Percentiles rank a stretch among this genome's conserved stretches.
Conservation (phyloP, 768 basidiomycete species). For the Boletus pseudo-olivaceus region DNA sequence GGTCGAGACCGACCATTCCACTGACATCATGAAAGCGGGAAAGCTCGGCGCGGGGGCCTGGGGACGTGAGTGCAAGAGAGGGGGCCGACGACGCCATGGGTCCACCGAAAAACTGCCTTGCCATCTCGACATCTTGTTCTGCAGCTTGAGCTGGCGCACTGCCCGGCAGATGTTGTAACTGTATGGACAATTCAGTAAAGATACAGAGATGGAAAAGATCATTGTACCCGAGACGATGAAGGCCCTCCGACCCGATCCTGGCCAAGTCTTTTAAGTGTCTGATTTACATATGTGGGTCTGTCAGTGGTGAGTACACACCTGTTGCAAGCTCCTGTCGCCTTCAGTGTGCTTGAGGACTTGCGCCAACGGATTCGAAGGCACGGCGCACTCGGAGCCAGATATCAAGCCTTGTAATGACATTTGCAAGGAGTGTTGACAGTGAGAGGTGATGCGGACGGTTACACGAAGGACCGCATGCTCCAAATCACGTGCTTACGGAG, state of each 20-base stretch:
- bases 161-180: constrained; percentile 77
- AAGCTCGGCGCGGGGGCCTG: constrained; percentile 32
- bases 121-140: constrained; percentile 69
- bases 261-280: not conserved
- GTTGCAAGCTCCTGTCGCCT: constrained; percentile 82
- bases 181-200: not conserved
- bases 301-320: constrained; percentile 50
- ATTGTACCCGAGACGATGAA: constrained; percentile 63
- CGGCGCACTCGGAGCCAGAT: constrained; percentile 88
- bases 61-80: constrained; percentile 34
- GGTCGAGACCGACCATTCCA: constrained; percentile 39
- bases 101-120: constrained; percentile 74
- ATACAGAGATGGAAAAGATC: not conserved
- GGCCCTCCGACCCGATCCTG: constrained; percentile 76
- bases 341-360: constrained; percentile 90
- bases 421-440: not conserved
- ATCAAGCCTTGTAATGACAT: constrained; percentile 81
- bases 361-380: constrained; percentile 79
- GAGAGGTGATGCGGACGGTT: not conserved
- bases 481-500: constrained; percentile 19
- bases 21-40: constrained; percentile 18
- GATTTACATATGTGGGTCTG: not conserved
- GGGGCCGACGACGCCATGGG: constrained; percentile 33
- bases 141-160: constrained; percentile 46
- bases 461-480: too few relatives aligned